These are phyloP conservation scores for Pyrenochaeta sp. DNA, from an alignment of 2,329 filamentous ascomycete genomes.

Conservation along the genomic window DNA sequence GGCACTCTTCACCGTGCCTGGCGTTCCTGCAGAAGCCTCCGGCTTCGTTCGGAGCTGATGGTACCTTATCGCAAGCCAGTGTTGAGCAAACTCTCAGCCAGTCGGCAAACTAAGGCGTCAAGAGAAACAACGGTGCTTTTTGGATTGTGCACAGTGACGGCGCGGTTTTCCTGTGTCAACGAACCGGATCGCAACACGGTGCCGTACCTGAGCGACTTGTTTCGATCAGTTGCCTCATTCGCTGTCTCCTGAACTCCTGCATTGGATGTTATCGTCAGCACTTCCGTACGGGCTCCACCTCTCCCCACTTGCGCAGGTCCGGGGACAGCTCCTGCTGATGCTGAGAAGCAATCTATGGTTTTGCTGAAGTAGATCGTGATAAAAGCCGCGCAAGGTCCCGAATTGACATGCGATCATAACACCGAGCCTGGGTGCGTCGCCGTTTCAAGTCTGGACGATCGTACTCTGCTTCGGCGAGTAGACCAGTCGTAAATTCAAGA, in stretches of 20 bases:
- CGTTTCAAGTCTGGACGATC: neutral
- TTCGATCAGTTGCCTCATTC: neutral
- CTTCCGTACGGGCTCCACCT: neutral
- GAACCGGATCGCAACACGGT: conserved; percentile 2
- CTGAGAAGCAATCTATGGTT: neutral
- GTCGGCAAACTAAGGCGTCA: neutral
- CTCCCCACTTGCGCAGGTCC: conserved; percentile 1
- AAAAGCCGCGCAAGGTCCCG: neutral
- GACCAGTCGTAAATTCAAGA: neutral
- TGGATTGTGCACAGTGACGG: neutral
- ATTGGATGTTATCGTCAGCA: neutral
- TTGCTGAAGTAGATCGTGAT: conserved; percentile 2
- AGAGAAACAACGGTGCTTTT: neutral
- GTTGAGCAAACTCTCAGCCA: neutral
- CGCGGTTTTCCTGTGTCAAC: neutral
- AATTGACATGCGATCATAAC: neutral
- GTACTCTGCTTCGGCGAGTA: neutral
- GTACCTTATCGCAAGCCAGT: conserved; percentile 9
- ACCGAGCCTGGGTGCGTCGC: neutral
- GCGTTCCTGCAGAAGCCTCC: conserved; percentile 39
- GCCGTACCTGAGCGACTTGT: neutral
- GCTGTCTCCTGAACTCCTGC: conserved; percentile 1
- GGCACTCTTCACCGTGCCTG: conserved; percentile 6
- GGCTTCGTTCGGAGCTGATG: conserved; percentile 21
- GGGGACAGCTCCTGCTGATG: neutral